Percentiles rank a stretch among this genome's conserved stretches.
Conservation (phyloP, 2,329 filamentous ascomycete species). For the Phyllachora maydis region DNA sequence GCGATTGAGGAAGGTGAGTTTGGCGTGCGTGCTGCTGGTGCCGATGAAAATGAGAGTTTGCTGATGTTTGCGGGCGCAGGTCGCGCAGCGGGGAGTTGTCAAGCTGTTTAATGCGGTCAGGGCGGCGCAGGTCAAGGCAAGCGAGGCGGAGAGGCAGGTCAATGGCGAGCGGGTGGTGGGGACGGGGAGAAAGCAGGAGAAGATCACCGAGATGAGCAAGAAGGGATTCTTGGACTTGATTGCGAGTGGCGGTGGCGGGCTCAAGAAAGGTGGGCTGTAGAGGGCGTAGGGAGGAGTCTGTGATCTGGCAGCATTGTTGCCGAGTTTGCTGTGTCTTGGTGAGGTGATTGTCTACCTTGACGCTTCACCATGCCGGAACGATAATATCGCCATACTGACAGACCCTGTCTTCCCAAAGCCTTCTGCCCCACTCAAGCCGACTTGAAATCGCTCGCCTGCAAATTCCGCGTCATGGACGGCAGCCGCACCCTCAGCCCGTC, state of each 20-base stretch:
- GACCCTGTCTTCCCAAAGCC: slow-evolving; percentile 2
- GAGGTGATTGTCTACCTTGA: slow-evolving; percentile 3
- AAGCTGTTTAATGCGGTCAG: slow-evolving; percentile 93
- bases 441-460: slow-evolving; percentile 86
- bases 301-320: neutral
- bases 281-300: slow-evolving; percentile 19
- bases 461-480: slow-evolving; percentile 83
- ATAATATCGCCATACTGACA: neutral
- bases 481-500: slow-evolving; percentile 72
- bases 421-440: slow-evolving; percentile 8
- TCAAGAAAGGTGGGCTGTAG: slow-evolving; percentile 43
- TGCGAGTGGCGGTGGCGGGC: slow-evolving; percentile 34
- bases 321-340: neutral
- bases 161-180: slow-evolving; percentile 59
- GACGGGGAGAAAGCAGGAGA: slow-evolving; percentile 62
- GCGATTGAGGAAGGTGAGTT: slow-evolving; percentile 63
- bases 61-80: too few relatives aligned
- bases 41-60: too few relatives aligned
- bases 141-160: slow-evolving; percentile 51
- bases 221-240: slow-evolving; percentile 92
- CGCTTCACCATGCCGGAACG: neutral
- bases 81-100: slow-evolving; percentile 81
- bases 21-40: too few relatives aligned
- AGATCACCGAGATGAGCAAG: slow-evolving; percentile 88
- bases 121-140: slow-evolving; percentile 75